phyloP scores from a whole-genome alignment of 257 asterid genomes.

The Penstemon eatonii region DNA sequence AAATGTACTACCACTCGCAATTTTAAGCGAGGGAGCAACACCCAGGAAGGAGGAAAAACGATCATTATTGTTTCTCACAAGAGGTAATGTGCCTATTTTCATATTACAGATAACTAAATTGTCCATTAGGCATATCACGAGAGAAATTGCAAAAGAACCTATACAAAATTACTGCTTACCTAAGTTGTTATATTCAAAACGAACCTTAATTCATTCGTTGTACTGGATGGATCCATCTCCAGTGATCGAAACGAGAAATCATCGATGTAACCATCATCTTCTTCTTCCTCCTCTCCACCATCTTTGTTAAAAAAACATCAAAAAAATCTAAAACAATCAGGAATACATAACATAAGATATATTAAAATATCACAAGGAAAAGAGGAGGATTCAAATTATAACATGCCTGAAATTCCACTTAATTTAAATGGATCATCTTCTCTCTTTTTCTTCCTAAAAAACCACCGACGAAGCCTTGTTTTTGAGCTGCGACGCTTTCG shows the following conservation, averaged over 20 bases:
- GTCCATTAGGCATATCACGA: too few relatives aligned
- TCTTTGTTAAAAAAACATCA: slow-evolving; percentile 32
- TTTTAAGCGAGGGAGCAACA: too few relatives aligned
- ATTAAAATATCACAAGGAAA: neutral
- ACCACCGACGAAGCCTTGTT: slow-evolving; percentile 57
- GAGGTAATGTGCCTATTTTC: too few relatives aligned
- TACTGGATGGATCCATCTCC: slow-evolving; percentile 49
- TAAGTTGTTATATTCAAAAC: slow-evolving; percentile 9
- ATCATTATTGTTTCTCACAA: too few relatives aligned
- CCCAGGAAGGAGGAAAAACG: too few relatives aligned
- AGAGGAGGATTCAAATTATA: neutral
- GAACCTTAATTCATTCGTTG: slow-evolving; percentile 59
- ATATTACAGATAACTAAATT: too few relatives aligned
- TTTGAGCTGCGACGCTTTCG: slow-evolving; percentile 41
- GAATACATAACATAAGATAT: neutral
- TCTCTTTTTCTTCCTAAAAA: slow-evolving; percentile 58
- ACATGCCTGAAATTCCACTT: slow-evolving; percentile 49
- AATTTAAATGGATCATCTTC: slow-evolving; percentile 43
- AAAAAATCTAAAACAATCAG: neutral
- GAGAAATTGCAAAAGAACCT: too few relatives aligned
- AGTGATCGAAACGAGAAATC: slow-evolving; percentile 28
- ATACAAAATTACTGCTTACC: neutral
- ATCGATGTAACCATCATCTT: slow-evolving; percentile 17
- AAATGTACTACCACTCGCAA: too few relatives aligned
- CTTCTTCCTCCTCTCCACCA: slow-evolving; percentile 49